phyloP scores from a whole-genome alignment of 148 eudicot genomes.

The Pharnaceum exiguum region DNA sequence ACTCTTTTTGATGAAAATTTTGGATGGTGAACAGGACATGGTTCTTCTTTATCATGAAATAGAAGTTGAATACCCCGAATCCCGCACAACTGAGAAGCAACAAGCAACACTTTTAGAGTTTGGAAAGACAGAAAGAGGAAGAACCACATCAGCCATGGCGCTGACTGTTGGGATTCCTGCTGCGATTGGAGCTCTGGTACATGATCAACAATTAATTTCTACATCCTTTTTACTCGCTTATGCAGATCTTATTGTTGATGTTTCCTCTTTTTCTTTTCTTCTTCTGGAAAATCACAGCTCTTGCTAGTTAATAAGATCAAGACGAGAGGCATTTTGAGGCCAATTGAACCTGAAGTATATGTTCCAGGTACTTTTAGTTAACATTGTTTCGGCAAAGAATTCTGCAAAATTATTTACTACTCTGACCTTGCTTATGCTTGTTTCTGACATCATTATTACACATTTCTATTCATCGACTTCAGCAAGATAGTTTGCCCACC shows the following conservation, averaged over 20 bases:
- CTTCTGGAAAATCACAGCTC: conserved; percentile 42
- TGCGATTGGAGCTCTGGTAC: conserved; percentile 92
- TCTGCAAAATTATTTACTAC: no score
- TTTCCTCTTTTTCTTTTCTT: not conserved
- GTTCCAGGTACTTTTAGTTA: conserved; percentile 62
- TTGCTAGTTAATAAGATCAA: conserved; percentile 68
- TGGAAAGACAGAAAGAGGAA: conserved; percentile 63
- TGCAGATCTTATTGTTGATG: not conserved
- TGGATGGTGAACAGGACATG: conserved; percentile 59
- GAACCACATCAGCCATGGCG: conserved; percentile 80
- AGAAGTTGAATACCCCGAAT: conserved; percentile 61
- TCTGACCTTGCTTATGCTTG: no score
- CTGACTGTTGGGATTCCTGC: conserved; percentile 89
- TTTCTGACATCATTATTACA: no score
- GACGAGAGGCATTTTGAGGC: conserved; percentile 77
- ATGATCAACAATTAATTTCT: conserved; percentile 1
- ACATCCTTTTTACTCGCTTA: not conserved
- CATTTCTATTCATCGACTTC: no score
- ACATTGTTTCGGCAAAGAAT: no score
- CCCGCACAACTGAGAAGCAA: conserved; percentile 48
- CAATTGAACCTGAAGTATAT: conserved; percentile 78
- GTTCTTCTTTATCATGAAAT: conserved; percentile 92
- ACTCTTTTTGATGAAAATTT: not conserved
- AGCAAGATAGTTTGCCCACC: no score
- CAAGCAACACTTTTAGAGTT: conserved; percentile 75